These are phyloP conservation scores for Pythium guiyangense DNA, from an alignment of 352 stramenopile genomes.

Conservation along the genomic window DNA sequence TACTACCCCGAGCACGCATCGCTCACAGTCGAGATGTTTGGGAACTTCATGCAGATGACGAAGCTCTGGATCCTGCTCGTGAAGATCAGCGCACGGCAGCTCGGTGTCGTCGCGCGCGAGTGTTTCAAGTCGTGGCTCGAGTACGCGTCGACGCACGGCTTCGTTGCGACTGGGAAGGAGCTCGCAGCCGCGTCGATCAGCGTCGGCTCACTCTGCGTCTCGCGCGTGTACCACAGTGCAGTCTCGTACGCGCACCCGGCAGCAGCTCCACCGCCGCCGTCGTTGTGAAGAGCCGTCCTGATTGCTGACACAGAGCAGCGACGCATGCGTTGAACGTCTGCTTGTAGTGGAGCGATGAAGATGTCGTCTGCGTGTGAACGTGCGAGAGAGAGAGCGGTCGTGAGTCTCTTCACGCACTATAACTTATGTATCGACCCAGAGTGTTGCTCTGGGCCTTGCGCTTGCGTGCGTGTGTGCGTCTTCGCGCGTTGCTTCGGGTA, in stretches of 20 bases:
- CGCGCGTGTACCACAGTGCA: slow-evolving; percentile 50
- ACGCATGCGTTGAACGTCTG: not conserved
- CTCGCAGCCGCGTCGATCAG: slow-evolving; percentile 57
- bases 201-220: slow-evolving; percentile 56
- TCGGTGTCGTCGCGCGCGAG: slow-evolving; percentile 57
- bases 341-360: too few relatives aligned
- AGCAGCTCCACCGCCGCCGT: not conserved
- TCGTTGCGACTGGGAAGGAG: slow-evolving; percentile 61
- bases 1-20: slow-evolving; percentile 74
- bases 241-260: slow-evolving; percentile 28
- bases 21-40: slow-evolving; percentile 58
- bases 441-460: too few relatives aligned
- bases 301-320: too few relatives aligned
- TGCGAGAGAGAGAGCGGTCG: too few relatives aligned
- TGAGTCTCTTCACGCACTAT: too few relatives aligned
- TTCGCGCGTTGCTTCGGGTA: too few relatives aligned
- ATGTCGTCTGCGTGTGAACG: too few relatives aligned
- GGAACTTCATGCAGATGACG: slow-evolving; percentile 81
- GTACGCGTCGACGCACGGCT: slow-evolving; percentile 58
- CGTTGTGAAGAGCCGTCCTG: not conserved
- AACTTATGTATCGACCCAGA: too few relatives aligned
- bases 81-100: slow-evolving; percentile 70
- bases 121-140: slow-evolving; percentile 72
- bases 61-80: slow-evolving; percentile 75
- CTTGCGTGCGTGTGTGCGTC: too few relatives aligned